Evolutionary conservation across 805 yeast species (phyloP), one percentile per base, ranked within the genome.

Genomic region (Wickerhamomyces queroliae): DNA sequence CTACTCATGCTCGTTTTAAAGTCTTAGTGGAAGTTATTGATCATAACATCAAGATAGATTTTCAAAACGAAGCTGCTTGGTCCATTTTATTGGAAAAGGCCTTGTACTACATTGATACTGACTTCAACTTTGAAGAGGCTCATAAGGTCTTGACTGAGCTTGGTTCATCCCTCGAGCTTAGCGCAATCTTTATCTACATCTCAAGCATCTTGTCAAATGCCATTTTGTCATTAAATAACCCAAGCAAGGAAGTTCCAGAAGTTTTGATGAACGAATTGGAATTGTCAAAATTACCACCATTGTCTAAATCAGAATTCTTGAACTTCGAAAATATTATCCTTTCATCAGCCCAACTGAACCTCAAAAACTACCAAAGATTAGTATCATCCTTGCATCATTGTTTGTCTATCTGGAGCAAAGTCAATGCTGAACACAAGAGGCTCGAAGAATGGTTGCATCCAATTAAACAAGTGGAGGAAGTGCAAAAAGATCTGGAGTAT

Each of bases 1-100:
- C 56, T 1, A 41, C 29, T 3, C 31, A 38, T 21, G 50, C 55
- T 3, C 40, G 55, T 24, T 54, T 43, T 37, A 48, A 50, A 38
- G 43, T 54, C 5, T 21, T 48, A 2, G 50, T 55, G 44, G 60
- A 55, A 32, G 35, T 48, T 5, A 43, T 54, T 35, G 58, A 55
- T 32, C 57, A 55, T 23, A 53, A 55, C 39, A 36, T 43, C 24
- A 49, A 46, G 23, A 39, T 38, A 2, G 45, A 54, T 26, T 47
- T 42, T 34, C 16, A n/a, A 7, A 41, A 33, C 8, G 57, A 55
- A 22, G 49, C 36, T 20, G 52, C 48, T 10, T 28, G 50, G 36
- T 24, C 43, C 1, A 28, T 46, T 2, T 29, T 44, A 2, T 35
- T 55, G 7, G 47, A 52, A 24, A 17, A 35, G 3, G 35, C 52